Percentiles rank a stretch among this genome's conserved stretches.
These are phyloP conservation scores for Podospora anserina DNA, from an alignment of 495 filamentous ascomycete species.

Conservation along the genomic window DNA sequence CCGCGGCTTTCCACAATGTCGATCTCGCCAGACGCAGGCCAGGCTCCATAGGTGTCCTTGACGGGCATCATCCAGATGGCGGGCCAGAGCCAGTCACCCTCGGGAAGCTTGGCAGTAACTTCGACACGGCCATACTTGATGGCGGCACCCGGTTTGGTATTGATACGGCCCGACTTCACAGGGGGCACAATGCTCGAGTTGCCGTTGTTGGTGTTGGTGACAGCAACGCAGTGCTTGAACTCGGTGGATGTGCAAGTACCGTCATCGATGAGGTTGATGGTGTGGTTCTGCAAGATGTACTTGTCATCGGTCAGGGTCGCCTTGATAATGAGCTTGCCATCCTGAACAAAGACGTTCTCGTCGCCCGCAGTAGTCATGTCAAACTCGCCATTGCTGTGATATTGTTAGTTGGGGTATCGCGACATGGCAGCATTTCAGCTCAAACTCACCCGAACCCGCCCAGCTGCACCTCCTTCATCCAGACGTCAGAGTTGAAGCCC, in stretches of 20 bases:
- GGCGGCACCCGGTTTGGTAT: conserved; percentile 61
- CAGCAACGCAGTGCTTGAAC: conserved; percentile 57
- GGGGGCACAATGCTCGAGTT: conserved; percentile 74
- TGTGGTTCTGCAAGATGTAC: conserved; percentile 58
- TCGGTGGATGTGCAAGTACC: conserved; percentile 61
- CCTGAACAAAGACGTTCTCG: conserved; percentile 68
- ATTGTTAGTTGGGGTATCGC: conserved; percentile 2
- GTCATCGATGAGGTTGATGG: conserved; percentile 62
- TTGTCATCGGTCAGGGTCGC: conserved; percentile 69
- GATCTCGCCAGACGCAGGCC: conserved; percentile 83
- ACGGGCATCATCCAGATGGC: conserved; percentile 90
- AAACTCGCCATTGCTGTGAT: conserved; percentile 74
- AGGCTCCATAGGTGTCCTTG: conserved; percentile 65
- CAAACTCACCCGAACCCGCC: conserved; percentile 74
- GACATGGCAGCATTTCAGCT: neutral
- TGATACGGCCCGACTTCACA: conserved; percentile 73
- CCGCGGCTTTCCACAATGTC: conserved; percentile 77
- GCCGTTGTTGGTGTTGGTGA: conserved; percentile 61
- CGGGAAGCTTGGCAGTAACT: conserved; percentile 69
- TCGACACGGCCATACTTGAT: conserved; percentile 83
- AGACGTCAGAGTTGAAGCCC: conserved; percentile 60
- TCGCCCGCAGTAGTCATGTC: conserved; percentile 64
- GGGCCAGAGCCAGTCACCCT: conserved; percentile 85
- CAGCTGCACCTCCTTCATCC: conserved; percentile 75
- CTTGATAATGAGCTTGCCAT: conserved; percentile 68